These are phyloP conservation scores for Venturia nashicola DNA, from an alignment of 2,329 filamentous ascomycete species.

Conservation along the genomic window DNA sequence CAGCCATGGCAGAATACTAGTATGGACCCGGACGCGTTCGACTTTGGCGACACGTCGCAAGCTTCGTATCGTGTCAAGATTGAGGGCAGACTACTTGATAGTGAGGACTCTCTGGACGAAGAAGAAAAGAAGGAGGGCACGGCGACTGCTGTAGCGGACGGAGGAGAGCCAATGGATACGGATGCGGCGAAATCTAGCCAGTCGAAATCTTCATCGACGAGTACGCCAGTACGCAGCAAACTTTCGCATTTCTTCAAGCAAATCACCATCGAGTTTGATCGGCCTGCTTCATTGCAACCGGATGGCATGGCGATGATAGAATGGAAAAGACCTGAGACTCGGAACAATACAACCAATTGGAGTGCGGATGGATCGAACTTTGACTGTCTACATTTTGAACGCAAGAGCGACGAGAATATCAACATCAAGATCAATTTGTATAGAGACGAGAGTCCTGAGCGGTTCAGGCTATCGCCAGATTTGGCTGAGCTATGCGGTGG, in stretches of 20 bases:
- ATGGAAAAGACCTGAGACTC: conserved; percentile 72
- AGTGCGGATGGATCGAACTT: conserved; percentile 54
- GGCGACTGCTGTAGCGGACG: conserved; percentile 25
- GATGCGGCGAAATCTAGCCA: conserved; percentile 30
- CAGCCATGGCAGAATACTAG: conserved; percentile 78
- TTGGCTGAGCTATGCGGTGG: conserved; percentile 6
- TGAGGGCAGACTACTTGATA: conserved; percentile 66
- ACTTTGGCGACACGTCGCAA: conserved; percentile 65
- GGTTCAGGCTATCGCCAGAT: conserved; percentile 50
- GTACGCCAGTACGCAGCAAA: conserved; percentile 31
- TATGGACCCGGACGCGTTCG: conserved; percentile 62
- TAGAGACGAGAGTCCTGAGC: conserved; percentile 74
- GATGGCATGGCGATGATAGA: conserved; percentile 54
- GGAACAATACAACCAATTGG: conserved; percentile 30
- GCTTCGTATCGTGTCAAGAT: conserved; percentile 85
- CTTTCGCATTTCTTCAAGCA: conserved; percentile 74
- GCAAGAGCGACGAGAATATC: conserved; percentile 81
- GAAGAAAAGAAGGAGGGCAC: conserved; percentile 27
- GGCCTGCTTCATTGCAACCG: conserved; percentile 51
- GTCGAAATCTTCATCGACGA: conserved; percentile 1
- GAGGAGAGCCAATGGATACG: conserved; percentile 48
- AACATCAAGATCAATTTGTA: conserved; percentile 82
- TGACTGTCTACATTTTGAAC: conserved; percentile 82
- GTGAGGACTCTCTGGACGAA: conserved; percentile 36
- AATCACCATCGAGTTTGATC: conserved; percentile 53